These are phyloP conservation scores for Saccharomycopsis selenospora DNA, from an alignment of 805 yeast genomes.

Conservation along the genomic window DNA sequence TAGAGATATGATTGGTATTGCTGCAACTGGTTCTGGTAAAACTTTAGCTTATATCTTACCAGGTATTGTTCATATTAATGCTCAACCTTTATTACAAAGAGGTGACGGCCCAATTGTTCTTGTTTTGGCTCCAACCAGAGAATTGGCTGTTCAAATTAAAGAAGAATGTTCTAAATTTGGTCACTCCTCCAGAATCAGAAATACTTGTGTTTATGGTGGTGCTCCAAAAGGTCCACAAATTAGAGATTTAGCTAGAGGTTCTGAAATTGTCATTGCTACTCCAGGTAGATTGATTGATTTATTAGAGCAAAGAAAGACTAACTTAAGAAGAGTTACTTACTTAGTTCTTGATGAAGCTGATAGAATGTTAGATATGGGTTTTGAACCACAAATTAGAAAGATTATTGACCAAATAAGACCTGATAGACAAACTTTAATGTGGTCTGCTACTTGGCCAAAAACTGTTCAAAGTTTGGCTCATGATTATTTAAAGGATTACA, in stretches of 20 bases:
- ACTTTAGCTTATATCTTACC: constrained; percentile 96
- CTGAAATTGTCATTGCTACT: constrained; percentile 93
- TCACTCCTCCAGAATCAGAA: constrained; percentile 83
- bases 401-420: constrained; percentile 98
- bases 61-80: constrained; percentile 94
- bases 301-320: constrained; percentile 92
- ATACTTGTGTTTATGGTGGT: constrained; percentile 98
- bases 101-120: constrained; percentile 98
- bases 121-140: constrained; percentile 97
- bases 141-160: constrained; percentile 96
- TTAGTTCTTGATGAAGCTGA: constrained; percentile 98
- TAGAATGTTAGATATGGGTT: constrained; percentile 99
- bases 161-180: constrained; percentile 94
- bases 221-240: constrained; percentile 97
- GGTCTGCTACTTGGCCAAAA: constrained; percentile 99
- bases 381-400: constrained; percentile 98
- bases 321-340: constrained; percentile 92
- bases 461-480: constrained; percentile 89
- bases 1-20: constrained; percentile 98
- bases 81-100: constrained; percentile 85
- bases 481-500: constrained; percentile 87
- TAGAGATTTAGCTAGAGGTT: constrained; percentile 92
- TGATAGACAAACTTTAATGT: constrained; percentile 98
- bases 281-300: constrained; percentile 98
- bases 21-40: constrained; percentile 99